Base-by-base conservation (phyloP, 192 early-diverging fungal species). In the Coemansia sp. region DNA sequence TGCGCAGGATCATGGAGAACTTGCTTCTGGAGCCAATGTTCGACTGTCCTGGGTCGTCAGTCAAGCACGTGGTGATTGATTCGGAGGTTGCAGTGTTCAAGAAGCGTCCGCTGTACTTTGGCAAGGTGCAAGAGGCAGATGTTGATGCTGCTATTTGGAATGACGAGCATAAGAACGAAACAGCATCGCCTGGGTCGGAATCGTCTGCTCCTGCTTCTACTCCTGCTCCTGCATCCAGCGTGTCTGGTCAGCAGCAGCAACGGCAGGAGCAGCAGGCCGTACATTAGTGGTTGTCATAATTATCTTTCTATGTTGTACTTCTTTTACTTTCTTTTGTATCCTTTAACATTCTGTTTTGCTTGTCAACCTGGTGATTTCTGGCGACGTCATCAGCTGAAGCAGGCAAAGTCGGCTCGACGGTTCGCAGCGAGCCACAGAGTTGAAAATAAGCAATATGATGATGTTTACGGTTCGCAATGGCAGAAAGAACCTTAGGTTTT, bases 1-100 rank as follows among this genome's bases (percentile, higher is more conserved):
- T 95, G 61, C 82, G 94, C 28, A 75, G 94, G n/a, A 93, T 95
- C 55, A 89, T 92, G 89, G 92, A 94, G 71, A 86, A 84, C 63
- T 42, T 92, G n/a, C 74, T 94, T 43, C 73, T 90, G 58, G 87
- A 93, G 64, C 86, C 91, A 5, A 89, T 94, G 86, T 94, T 89
- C 71, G 92, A 93, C 43, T 86, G 87, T 9, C 91, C 91, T 9
- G 87, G 85, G 15, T 88, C 93, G 8, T 87, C 84, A 4, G 83
- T 91, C 53, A 81, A 84, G 28, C 85, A 91, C 40, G 85, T 92
- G 30, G 89, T 94, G 3, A 86, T 94, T 63, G 85, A 87, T 61
- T 82, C 85, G 59, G 83, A 87, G 18, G 90, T 89, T 0, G 88
- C 84, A 4, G 66, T 74, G 9, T 84, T 86, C 59, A 84, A 85